These are phyloP conservation scores for Lindgomyces ingoldianus DNA, from an alignment of 495 filamentous ascomycete species.

Conservation along the genomic window DNA sequence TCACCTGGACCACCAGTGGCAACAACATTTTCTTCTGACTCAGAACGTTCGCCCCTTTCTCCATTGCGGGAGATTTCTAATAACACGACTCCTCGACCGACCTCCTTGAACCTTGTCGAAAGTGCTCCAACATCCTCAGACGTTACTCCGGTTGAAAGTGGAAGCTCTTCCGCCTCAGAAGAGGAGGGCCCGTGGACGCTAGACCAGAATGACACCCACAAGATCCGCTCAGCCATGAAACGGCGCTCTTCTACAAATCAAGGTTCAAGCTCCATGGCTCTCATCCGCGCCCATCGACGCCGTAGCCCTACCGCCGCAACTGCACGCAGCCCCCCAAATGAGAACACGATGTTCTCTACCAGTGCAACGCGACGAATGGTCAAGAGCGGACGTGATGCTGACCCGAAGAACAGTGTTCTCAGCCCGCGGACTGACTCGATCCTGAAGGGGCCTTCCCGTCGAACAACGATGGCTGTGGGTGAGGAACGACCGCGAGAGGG, in stretches of 20 bases:
- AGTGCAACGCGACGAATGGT: constrained; percentile 71
- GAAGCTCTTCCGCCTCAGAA: constrained; percentile 45
- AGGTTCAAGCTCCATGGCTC: constrained; percentile 8
- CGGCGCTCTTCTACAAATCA: constrained; percentile 49
- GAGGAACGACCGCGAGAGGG: constrained; percentile 24
- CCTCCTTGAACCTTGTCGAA: constrained; percentile 51
- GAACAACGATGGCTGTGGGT: constrained; percentile 33
- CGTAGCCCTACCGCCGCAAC: constrained; percentile 60
- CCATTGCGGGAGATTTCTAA: constrained; percentile 68
- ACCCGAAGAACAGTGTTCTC: constrained; percentile 59
- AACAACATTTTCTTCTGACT: constrained; percentile 55
- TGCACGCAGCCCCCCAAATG: constrained; percentile 58
- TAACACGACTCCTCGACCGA: constrained; percentile 60
- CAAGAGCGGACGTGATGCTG: constrained; percentile 60
- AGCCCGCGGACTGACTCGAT: constrained; percentile 67
- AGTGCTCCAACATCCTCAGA: constrained; percentile 51
- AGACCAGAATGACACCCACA: constrained; percentile 59
- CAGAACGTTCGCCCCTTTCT: constrained; percentile 66
- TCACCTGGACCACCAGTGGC: constrained; percentile 49
- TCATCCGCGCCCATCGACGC: constrained; percentile 49
- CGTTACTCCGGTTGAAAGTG: constrained; percentile 51
- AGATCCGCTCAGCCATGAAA: constrained; percentile 65
- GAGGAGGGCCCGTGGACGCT: constrained; percentile 39
- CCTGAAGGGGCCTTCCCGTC: constrained; percentile 53
- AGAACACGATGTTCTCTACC: constrained; percentile 65